Base-by-base conservation (phyloP, 352 stramenopile genomes). In the Aphanomyces invadans region DNA sequence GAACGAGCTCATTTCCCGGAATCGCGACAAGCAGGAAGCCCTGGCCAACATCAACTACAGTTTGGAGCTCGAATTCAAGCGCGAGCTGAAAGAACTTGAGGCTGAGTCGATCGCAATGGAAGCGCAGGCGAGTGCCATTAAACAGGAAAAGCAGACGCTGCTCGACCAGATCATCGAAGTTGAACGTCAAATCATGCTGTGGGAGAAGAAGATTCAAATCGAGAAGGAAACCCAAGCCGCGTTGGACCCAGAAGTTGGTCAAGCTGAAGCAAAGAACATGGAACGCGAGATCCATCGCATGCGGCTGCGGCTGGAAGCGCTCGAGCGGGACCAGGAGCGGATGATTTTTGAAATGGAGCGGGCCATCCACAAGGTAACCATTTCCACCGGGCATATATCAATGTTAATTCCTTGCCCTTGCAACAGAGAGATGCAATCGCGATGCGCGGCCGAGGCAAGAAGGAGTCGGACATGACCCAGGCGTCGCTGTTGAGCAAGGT, bases 131-230 rank as follows among this genome's bases (percentile, higher is more conserved):
- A 32, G 75, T 23, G 68, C 74, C 9, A 76, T 97, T 5, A 89
- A 94, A 38, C 71, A 77, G 21, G 88, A 88, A 31, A 97, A 97
- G 63, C 77, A 90, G 29, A 80, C 90, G 10, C 72, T 98, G 2
- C 66, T 97, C 3, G 81, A 95, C 49, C 80, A 94, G 31, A 96
- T 97, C 33, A 76, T 96, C 44, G 90, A 98, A 55, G 76, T 85
- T 5, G 94, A 98, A 76, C 78, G 88, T 28, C 88, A 98, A 62
- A 83, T 97, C 70, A 89, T 97, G 80, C 73, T 97, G 4, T 98
- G 91, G 94, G 92, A 98, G 72, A 98, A 97, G 77, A 98, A 98
- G 73, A 98, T 98, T 69, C 84, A 97, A 72, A 73, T 98, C 0
- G 95, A 98, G 71, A 97, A 97, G 62, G 93, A 98, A 73, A 98